Evolutionary conservation across 805 yeast species (phyloP).

Genomic region (Naumovozyma dairenensis): DNA sequence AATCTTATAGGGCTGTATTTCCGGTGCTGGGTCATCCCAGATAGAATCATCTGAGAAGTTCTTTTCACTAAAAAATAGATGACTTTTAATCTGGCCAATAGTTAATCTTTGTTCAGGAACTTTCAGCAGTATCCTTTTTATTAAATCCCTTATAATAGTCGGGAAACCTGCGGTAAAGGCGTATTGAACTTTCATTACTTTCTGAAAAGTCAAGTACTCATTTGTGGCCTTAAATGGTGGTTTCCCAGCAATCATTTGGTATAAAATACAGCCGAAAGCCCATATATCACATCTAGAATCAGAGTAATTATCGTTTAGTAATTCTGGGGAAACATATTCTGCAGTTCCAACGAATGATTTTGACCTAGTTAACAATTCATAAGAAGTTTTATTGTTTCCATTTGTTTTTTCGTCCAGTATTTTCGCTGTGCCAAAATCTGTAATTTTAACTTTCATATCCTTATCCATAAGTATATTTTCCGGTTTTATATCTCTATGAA

Average conservation of each 20-base stretch:
- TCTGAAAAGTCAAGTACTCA: constrained; percentile 74
- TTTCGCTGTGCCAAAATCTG: constrained; percentile 82
- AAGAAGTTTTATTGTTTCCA: constrained; percentile 34
- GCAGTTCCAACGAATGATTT: constrained; percentile 87
- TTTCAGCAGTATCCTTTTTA: constrained; percentile 55
- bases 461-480: constrained; percentile 64
- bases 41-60: constrained; percentile 47
- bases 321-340: constrained; percentile 74
- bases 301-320: constrained; percentile 63
- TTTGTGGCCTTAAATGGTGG: constrained; percentile 83
- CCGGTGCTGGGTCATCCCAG: constrained; percentile 56
- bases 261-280: constrained; percentile 95
- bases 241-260: constrained; percentile 89
- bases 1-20: constrained; percentile 60
- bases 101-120: constrained; percentile 56
- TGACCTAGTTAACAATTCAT: constrained; percentile 60
- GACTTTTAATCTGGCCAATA: constrained; percentile 47
- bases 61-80: constrained; percentile 49
- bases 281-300: constrained; percentile 96
- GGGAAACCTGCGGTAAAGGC: constrained; percentile 86
- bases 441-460: constrained; percentile 52
- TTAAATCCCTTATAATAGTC: constrained; percentile 56
- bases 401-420: constrained; percentile 43
- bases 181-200: constrained; percentile 67
- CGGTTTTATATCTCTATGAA: constrained; percentile 78